These are phyloP conservation scores for Flammula alnicola DNA, from an alignment of 1,284 basidiomycete genomes.

Conservation along the genomic window DNA sequence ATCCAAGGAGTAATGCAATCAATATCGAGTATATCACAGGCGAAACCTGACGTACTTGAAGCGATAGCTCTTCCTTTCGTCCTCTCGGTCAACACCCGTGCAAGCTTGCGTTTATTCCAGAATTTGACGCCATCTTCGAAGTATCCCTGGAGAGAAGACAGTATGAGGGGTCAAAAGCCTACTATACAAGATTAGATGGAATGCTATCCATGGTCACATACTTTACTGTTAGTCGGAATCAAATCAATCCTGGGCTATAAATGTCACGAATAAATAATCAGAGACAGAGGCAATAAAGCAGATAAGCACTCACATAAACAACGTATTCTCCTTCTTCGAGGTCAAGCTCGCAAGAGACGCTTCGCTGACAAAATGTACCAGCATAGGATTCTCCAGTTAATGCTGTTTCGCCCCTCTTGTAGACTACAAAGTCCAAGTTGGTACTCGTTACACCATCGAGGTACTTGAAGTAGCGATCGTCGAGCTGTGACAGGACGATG, in stretches of 20 bases:
- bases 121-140: slow-evolving; percentile 17
- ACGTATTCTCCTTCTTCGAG: slow-evolving; percentile 56
- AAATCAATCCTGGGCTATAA: slow-evolving; percentile 21
- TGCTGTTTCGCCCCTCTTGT: slow-evolving; percentile 44
- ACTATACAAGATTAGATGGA: neutral
- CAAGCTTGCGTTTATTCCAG: slow-evolving; percentile 36
- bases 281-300: neutral
- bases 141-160: slow-evolving; percentile 15
- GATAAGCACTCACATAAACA: slow-evolving; percentile 24
- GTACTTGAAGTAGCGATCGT: slow-evolving; percentile 47
- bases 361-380: slow-evolving; percentile 38
- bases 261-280: neutral
- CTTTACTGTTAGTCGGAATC: slow-evolving; percentile 1
- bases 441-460: slow-evolving; percentile 39
- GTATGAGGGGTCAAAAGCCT: neutral
- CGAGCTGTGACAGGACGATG: slow-evolving; percentile 53
- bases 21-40: neutral
- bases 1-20: no score
- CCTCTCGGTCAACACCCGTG: slow-evolving; percentile 43
- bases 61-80: slow-evolving; percentile 50
- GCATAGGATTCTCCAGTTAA: slow-evolving; percentile 38
- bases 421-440: slow-evolving; percentile 53
- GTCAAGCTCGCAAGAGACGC: slow-evolving; percentile 44
- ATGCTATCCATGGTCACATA: no score
- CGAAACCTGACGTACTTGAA: slow-evolving; percentile 39